phyloP scores from a whole-genome alignment of 495 filamentous ascomycete genomes.

The Zalerion maritima region DNA sequence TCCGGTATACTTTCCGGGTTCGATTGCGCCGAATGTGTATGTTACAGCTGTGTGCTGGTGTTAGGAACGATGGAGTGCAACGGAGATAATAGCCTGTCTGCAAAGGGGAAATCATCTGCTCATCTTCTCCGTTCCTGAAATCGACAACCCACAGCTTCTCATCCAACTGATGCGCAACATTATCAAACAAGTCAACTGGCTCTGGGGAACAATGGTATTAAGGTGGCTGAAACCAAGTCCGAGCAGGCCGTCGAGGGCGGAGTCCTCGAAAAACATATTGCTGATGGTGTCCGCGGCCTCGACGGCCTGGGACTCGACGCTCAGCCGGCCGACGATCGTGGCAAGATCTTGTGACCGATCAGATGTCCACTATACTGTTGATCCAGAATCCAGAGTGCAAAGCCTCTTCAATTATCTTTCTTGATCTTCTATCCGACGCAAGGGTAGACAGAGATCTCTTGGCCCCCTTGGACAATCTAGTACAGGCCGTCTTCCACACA shows the following conservation, averaged over 20 bases:
- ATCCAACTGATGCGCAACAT: slow-evolving; percentile 39
- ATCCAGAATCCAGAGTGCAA: no score
- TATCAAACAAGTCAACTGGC: slow-evolving; percentile 64
- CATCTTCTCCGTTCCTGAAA: slow-evolving; percentile 40
- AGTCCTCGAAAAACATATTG: slow-evolving; percentile 41
- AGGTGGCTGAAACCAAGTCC: slow-evolving; percentile 59
- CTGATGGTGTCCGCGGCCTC: slow-evolving; percentile 52
- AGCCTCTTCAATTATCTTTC: no score
- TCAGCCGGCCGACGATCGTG: slow-evolving; percentile 44
- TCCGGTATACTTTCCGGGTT: slow-evolving; percentile 47
- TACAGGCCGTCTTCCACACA: no score
- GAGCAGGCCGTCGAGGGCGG: slow-evolving; percentile 51
- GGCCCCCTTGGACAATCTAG: no score
- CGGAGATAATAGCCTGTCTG: no score
- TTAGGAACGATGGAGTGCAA: no score
- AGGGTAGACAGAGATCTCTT: no score
- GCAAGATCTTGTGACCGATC: no score
- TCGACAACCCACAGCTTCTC: slow-evolving; percentile 51
- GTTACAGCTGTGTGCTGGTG: slow-evolving; percentile 46
- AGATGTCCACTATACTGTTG: no score
- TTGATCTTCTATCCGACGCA: no score
- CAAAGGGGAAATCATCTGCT: slow-evolving; percentile 9
- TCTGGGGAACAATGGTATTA: slow-evolving; percentile 49
- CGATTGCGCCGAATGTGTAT: slow-evolving; percentile 66
- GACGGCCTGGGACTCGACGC: slow-evolving; percentile 48